Percentiles rank a stretch among this genome's conserved stretches.
These are phyloP conservation scores for Eucalyptus lansdowneana DNA, from an alignment of 345 rosid species.

Conservation along the genomic window DNA sequence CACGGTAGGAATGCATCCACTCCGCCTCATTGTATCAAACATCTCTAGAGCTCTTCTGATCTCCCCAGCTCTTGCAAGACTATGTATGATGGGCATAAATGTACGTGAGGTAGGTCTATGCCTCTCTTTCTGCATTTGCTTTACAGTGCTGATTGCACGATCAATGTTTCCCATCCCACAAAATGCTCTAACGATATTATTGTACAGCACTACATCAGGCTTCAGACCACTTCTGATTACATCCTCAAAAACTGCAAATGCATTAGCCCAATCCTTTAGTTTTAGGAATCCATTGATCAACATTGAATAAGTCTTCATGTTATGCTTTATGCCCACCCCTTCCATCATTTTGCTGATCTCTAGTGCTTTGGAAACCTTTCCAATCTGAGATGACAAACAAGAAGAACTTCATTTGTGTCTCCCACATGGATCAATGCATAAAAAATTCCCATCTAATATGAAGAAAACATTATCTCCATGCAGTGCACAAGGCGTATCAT, in stretches of 20 bases:
- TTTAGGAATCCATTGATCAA: slow-evolving; percentile 82
- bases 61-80: slow-evolving; percentile 77
- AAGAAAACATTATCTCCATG: background rate
- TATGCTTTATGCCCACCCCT: slow-evolving; percentile 64
- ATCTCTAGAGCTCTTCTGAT: slow-evolving; percentile 66
- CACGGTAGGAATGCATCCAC: slow-evolving; percentile 89
- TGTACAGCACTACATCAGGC: slow-evolving; percentile 84
- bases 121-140: slow-evolving; percentile 83
- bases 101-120: slow-evolving; percentile 75
- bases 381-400: slow-evolving; percentile 35
- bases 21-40: slow-evolving; percentile 85
- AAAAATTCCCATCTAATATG: background rate
- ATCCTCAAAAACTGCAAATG: slow-evolving; percentile 84
- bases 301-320: slow-evolving; percentile 93
- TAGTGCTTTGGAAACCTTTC: slow-evolving; percentile 77
- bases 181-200: slow-evolving; percentile 75
- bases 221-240: slow-evolving; percentile 58
- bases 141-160: slow-evolving; percentile 71
- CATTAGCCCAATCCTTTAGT: slow-evolving; percentile 94
- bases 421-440: background rate
- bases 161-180: slow-evolving; percentile 99
- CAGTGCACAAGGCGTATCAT: background rate
- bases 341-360: slow-evolving; percentile 79
- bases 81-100: slow-evolving; percentile 85
- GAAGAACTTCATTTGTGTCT: background rate